A percentile compares a stretch with the other conserved stretches of the same genome.
These are phyloP conservation scores for Polyplosphaeria fusca DNA, from an alignment of 495 filamentous ascomycete genomes.

Conservation along the genomic window DNA sequence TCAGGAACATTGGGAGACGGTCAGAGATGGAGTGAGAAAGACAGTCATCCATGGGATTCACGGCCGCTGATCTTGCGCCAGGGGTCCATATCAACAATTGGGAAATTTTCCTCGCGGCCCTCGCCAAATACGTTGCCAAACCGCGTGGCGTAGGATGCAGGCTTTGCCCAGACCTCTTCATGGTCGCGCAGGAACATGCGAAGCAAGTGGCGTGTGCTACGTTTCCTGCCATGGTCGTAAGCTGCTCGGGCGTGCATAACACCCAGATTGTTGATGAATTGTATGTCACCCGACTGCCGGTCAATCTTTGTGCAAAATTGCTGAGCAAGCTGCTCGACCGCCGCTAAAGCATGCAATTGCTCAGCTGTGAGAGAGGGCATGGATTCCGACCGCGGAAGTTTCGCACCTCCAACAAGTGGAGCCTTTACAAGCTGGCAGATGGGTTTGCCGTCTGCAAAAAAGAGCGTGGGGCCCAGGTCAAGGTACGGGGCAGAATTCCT, in stretches of 20 bases:
- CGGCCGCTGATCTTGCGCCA: conserved; percentile 32
- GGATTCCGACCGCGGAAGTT: conserved; percentile 11
- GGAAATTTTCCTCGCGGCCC: conserved; percentile 22
- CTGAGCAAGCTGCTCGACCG: conserved; percentile 24
- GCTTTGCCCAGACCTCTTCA: conserved; percentile 27
- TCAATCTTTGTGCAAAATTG: conserved; percentile 23
- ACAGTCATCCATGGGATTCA: conserved; percentile 24
- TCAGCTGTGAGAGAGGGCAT: conserved; percentile 23
- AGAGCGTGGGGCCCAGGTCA: conserved; percentile 24
- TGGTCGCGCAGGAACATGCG: conserved; percentile 35
- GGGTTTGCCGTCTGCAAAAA: conserved; percentile 29
- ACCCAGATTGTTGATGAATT: conserved; percentile 33
- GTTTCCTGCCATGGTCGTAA: conserved; percentile 10
- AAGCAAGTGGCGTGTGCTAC: conserved; percentile 27
- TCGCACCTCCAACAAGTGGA: conserved; percentile 24
- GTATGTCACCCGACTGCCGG: conserved; percentile 32
- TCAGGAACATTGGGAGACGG: background rate
- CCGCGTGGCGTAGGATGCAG: conserved; percentile 2
- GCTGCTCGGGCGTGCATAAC: conserved; percentile 35
- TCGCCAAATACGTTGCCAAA: conserved; percentile 30
- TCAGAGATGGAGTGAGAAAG: background rate
- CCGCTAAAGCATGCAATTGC: conserved; percentile 22
- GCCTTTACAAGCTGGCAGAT: conserved; percentile 33
- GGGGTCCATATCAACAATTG: conserved; percentile 29
- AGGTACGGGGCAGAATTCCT: conserved; percentile 8